Base-by-base conservation (phyloP, 176 grass and related monocot genomes). In the Eremochloa ophiuroides region DNA sequence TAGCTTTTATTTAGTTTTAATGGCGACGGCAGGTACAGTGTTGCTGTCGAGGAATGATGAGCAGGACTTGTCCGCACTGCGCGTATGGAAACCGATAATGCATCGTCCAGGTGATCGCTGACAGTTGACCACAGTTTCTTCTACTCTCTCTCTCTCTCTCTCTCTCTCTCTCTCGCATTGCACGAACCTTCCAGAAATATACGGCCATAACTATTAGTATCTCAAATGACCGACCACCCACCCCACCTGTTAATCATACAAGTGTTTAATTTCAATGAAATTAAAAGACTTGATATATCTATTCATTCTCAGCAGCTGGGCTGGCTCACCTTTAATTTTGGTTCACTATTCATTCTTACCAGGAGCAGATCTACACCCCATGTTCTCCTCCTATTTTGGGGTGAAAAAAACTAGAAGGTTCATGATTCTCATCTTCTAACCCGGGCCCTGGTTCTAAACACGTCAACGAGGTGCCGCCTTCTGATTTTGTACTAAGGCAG, bases 1-100 rank as follows among this genome's bases (percentile, higher is more conserved):
- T 0, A 1, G 2, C 8, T 10, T 55, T 39, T 39, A 15, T 13
- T 60, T 12, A 27, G 5, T 1, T 14, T 28, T 14, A 61, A 29
- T 65, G 37, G 18, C 22, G 22, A 46, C 20, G 62, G 27, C 63
- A 22, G 83, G 88, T 78, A 53, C 78, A 82, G 47, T 83, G 78
- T 86, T 82, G 83, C 78, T 86, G 73, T 90, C 83, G 28, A 58
- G 7, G 83, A 86, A 89, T 89, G 83, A 86, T 68, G 47, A 77
- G 47, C 15, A 27, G 18, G 73, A 73, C 73, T 82, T 85, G 22
- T 66, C 82, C 41, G 11, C 42, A 15, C 4, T 64, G 43, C 33
- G n/a, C n/a, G n/a, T n/a, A n/a, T 62, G 64, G 6, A 62, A 77
- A 78, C 72, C 26, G 71, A 77, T 58, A 35, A 80, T 74, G 34